phyloP scores from a whole-genome alignment of 148 eudicot species.

The Rhododendron williamsianum region DNA sequence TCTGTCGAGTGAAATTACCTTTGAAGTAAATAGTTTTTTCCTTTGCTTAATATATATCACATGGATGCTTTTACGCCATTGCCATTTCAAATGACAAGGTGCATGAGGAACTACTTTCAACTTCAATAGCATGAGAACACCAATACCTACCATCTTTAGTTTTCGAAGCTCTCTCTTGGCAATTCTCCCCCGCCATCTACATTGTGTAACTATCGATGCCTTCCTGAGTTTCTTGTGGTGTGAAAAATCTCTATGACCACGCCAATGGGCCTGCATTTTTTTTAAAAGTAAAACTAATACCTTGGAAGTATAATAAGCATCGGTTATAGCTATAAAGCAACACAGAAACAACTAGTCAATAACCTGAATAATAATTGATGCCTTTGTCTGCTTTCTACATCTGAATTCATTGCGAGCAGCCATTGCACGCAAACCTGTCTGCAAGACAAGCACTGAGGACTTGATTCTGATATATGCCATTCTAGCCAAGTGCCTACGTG shows the following conservation, averaged over 20 bases:
- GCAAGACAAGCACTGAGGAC: constrained; percentile 51
- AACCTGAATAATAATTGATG: constrained; percentile 70
- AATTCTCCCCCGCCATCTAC: constrained; percentile 77
- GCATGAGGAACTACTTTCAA: background rate
- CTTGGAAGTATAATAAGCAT: constrained; percentile 1
- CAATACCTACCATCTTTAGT: constrained; percentile 66
- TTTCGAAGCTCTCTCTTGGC: constrained; percentile 68
- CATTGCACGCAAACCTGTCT: constrained; percentile 62
- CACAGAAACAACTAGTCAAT: constrained; percentile 12
- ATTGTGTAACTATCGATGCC: constrained; percentile 60
- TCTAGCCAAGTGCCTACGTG: constrained; percentile 65
- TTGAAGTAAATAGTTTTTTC: background rate
- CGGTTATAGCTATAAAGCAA: constrained; percentile 2
- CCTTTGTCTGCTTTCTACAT: constrained; percentile 54
- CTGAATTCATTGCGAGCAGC: constrained; percentile 68
- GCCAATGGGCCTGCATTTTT: constrained; percentile 67
- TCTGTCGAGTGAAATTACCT: background rate
- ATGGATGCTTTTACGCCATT: background rate
- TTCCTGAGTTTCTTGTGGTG: constrained; percentile 63
- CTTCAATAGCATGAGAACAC: constrained; percentile 1
- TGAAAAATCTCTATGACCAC: constrained; percentile 50
- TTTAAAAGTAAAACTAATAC: constrained; percentile 14
- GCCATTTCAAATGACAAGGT: constrained; percentile 5
- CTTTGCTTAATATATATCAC: background rate
- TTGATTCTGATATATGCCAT: constrained; percentile 39